Conservation (phyloP, 192 early-diverging fungal genomes). For the Radiomyces spectabilis region DNA sequence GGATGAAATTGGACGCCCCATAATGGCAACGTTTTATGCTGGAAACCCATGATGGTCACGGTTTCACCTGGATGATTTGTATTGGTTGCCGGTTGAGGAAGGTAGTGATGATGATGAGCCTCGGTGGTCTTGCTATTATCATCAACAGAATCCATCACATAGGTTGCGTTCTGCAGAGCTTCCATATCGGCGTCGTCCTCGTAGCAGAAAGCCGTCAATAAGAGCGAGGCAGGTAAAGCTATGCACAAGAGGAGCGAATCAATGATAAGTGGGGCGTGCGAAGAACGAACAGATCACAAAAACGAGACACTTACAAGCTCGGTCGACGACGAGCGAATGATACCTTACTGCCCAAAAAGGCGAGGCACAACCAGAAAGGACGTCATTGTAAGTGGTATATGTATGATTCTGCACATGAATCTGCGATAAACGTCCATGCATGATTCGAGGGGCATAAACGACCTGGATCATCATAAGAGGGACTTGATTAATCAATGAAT, state of each 20-base stretch:
- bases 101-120: conserved; percentile 16
- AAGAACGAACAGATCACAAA: background rate
- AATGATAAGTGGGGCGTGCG: too few relatives aligned
- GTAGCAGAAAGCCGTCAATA: conserved; percentile 54
- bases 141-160: conserved; percentile 11
- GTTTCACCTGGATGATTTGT: background rate
- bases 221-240: conserved; percentile 55
- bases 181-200: conserved; percentile 33
- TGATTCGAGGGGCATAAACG: conserved; percentile 52
- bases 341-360: conserved; percentile 80
- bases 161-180: conserved; percentile 13
- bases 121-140: conserved; percentile 10
- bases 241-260: background rate
- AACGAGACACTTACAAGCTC: conserved; percentile 27
- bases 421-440: conserved; percentile 77
- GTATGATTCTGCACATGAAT: conserved; percentile 30
- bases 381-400: background rate
- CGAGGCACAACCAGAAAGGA: conserved; percentile 56
- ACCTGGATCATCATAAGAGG: conserved; percentile 38
- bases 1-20: conserved; percentile 96
- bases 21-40: conserved; percentile 60
- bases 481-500: background rate
- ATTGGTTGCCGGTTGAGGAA: background rate
- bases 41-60: conserved; percentile 72
- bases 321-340: conserved; percentile 78